Conservation (phyloP, 2,329 filamentous ascomycete genomes). For the Penicillium nordicum region DNA sequence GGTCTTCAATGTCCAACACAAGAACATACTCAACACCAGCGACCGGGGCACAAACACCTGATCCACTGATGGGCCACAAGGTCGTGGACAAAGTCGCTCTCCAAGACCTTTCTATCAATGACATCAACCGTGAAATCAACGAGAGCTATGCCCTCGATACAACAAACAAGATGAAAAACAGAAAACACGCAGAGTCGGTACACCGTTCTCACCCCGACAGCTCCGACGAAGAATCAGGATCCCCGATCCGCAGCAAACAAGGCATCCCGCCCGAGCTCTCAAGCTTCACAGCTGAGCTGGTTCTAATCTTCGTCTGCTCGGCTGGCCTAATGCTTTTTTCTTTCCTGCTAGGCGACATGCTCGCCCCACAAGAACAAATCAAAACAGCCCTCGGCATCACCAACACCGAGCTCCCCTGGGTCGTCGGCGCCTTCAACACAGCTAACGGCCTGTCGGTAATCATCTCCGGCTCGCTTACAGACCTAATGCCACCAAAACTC, state of each 20-base stretch:
- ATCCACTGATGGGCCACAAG: slow-evolving; percentile 23
- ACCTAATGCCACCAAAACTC: slow-evolving; percentile 41
- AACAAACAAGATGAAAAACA: slow-evolving; percentile 16
- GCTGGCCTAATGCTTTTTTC: slow-evolving; percentile 45
- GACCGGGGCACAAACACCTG: slow-evolving; percentile 29
- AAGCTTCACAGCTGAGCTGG: slow-evolving; percentile 40
- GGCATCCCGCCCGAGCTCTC: slow-evolving; percentile 41
- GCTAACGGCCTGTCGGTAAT: slow-evolving; percentile 46
- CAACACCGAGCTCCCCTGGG: slow-evolving; percentile 43
- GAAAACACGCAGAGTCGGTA: slow-evolving; percentile 13
- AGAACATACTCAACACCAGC: slow-evolving; percentile 23
- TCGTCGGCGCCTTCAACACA: slow-evolving; percentile 42
- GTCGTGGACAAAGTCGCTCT: slow-evolving; percentile 15
- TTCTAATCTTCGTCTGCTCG: slow-evolving; percentile 44
- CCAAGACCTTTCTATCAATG: slow-evolving; percentile 18
- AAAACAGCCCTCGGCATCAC: slow-evolving; percentile 39
- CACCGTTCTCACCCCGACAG: slow-evolving; percentile 8
- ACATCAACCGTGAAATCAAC: slow-evolving; percentile 5
- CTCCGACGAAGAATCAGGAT: slow-evolving; percentile 20
- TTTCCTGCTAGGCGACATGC: slow-evolving; percentile 43
- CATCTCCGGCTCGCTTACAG: slow-evolving; percentile 36
- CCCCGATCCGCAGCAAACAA: slow-evolving; percentile 24
- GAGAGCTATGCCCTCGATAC: slow-evolving; percentile 17
- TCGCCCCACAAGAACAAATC: slow-evolving; percentile 39
- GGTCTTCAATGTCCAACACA: slow-evolving; percentile 20